Percentiles rank a stretch among this genome's conserved stretches.
Evolutionary conservation across 257 asterid species (phyloP).

Genomic region (Nicotiana tabacum): DNA sequence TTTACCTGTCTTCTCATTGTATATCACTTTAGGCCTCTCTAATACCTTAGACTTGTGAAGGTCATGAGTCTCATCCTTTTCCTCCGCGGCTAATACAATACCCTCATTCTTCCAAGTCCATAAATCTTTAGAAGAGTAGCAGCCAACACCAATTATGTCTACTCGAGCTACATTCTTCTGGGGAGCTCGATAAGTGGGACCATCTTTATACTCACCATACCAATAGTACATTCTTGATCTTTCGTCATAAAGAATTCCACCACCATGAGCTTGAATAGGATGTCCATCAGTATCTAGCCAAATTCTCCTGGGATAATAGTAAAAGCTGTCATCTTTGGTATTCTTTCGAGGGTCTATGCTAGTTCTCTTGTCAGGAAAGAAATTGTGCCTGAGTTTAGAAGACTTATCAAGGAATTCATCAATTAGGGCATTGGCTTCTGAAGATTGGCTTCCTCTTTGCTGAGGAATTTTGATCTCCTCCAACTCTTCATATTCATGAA

Average conservation of each 20-base stretch:
- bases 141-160: slow-evolving; percentile 63
- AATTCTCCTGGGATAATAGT: slow-evolving; percentile 39
- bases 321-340: neutral
- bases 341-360: slow-evolving; percentile 39
- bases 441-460: neutral
- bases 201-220: slow-evolving; percentile 70
- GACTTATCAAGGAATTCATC: slow-evolving; percentile 33
- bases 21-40: slow-evolving; percentile 74
- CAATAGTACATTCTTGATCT: slow-evolving; percentile 44
- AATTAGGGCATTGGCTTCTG: slow-evolving; percentile 11
- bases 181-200: slow-evolving; percentile 37
- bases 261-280: slow-evolving; percentile 76
- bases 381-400: slow-evolving; percentile 27
- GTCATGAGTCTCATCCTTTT: slow-evolving; percentile 37
- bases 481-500: neutral
- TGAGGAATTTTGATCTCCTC: slow-evolving; percentile 23
- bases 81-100: slow-evolving; percentile 45
- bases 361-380: slow-evolving; percentile 39
- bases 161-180: slow-evolving; percentile 51
- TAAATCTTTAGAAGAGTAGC: slow-evolving; percentile 59
- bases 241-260: slow-evolving; percentile 48
- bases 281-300: slow-evolving; percentile 73
- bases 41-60: slow-evolving; percentile 49
- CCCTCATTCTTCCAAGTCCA: slow-evolving; percentile 72
- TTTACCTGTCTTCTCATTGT: slow-evolving; percentile 36